phyloP scores from a whole-genome alignment of 1,284 basidiomycete genomes.

The Marasmius fiardii region DNA sequence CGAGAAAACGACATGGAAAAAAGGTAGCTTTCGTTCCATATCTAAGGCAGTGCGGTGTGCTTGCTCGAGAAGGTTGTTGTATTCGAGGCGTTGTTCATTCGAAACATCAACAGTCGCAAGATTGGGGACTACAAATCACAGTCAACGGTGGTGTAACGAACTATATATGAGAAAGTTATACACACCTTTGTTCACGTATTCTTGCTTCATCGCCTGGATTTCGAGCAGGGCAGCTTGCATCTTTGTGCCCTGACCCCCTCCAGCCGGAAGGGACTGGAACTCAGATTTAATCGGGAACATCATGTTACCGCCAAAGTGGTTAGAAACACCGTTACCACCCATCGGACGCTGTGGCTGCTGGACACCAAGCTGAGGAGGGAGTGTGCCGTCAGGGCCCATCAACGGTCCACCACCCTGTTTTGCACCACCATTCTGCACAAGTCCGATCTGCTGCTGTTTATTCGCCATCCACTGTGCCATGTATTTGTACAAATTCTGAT shows the following conservation, averaged over 20 bases:
- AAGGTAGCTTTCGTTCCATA: constrained; percentile 46
- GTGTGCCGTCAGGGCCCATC: not conserved
- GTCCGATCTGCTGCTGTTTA: no score
- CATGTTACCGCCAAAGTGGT: not conserved
- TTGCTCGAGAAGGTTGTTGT: constrained; percentile 45
- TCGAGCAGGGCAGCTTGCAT: constrained; percentile 5
- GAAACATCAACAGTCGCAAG: constrained; percentile 38
- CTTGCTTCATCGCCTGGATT: constrained; percentile 13
- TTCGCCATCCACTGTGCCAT: not conserved
- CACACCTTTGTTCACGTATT: constrained; percentile 23
- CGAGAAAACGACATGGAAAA: constrained; percentile 42
- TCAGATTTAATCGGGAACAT: no score
- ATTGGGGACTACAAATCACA: constrained; percentile 16
- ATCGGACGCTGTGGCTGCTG: not conserved
- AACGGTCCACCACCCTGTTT: not conserved
- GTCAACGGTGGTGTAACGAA: constrained; percentile 14
- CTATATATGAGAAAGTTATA: constrained; percentile 15
- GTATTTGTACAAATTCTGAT: constrained; percentile 36
- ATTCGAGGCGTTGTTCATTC: constrained; percentile 49
- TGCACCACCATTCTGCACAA: no score
- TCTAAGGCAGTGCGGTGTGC: constrained; percentile 40
- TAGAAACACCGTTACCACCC: not conserved
- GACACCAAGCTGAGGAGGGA: not conserved
- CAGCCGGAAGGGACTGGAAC: not conserved
- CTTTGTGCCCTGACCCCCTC: not conserved